Evolutionary conservation across 148 eudicot genomes (phyloP).

Genomic region (Rhododendron molle): DNA sequence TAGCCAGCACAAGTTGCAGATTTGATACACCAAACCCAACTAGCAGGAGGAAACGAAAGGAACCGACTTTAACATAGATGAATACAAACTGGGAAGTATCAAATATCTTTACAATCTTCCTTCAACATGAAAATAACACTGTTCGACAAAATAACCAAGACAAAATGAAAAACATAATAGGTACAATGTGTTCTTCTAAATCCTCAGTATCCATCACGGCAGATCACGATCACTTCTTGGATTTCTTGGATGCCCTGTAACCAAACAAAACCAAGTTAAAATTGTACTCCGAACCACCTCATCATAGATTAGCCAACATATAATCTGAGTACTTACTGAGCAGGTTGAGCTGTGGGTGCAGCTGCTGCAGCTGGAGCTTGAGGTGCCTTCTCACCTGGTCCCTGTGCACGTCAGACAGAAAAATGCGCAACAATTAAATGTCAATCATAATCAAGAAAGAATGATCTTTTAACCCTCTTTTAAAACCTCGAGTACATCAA

Average conservation of each 20-base stretch:
- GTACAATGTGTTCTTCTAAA: background rate
- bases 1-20: background rate
- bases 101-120: background rate
- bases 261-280: background rate
- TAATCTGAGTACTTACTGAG: constrained; percentile 25
- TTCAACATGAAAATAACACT: background rate
- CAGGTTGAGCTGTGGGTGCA: constrained; percentile 39
- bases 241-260: constrained; percentile 18
- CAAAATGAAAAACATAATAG: background rate
- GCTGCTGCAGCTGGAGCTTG: constrained; percentile 35
- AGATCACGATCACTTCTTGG: constrained; percentile 19
- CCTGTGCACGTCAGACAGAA: constrained; percentile 22
- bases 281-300: background rate
- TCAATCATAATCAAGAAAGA: background rate
- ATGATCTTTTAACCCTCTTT: background rate
- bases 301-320: background rate
- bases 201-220: background rate
- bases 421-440: background rate
- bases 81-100: background rate
- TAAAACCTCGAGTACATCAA: background rate
- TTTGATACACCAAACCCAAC: background rate
- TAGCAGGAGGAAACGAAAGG: background rate
- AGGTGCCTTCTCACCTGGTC: constrained; percentile 51
- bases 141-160: background rate
- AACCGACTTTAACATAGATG: background rate